Evolutionary conservation across 2,329 filamentous ascomycete species (phyloP), one percentile per base, ranked within the genome.

Genomic region (Neopestalotiopsis sp.): DNA sequence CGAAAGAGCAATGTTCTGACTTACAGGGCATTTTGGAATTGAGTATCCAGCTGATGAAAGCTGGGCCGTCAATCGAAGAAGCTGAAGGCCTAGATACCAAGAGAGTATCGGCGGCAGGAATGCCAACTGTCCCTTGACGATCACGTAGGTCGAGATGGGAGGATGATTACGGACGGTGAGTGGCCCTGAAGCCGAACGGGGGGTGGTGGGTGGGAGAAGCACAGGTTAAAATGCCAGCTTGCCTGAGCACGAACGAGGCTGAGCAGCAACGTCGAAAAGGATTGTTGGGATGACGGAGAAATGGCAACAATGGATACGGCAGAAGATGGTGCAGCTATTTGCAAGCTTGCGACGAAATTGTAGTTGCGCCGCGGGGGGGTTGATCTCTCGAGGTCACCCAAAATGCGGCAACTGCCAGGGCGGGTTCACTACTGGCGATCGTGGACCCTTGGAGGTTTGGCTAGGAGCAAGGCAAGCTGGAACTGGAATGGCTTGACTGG

Each of bases 371-470:
- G 57, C 57, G 10, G 10, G 57, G 9, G 57, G 14, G 6, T 30
- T 59, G 57, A 24, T 30, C 57, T 34, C 24, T 52, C 45, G 45
- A 7, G 17, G 30, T 32, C 6, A 17, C 20, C 57, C 57, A 59
- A 17, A 59, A 59, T 59, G 30, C 57, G 24, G 28, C 57, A 17
- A 52, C 45, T 52, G 17, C 45, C 57, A 34, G 30, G 57, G 24
- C 57, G 57, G 57, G 30, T 34, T 59, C 57, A 59, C 45, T 52
- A 59, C 57, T 59, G 57, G 57, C 57, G 57, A 59, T 59, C 57
- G 30, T 30, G 24, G 57, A 59, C 57, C 57, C 57, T 59, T 52
- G 57, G 57, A 59, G 57, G 57, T 59, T 59, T 59, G 57, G 57
- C 17, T 52, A 52, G 45, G 45, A 52, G 45, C 45, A 52, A 52